Evolutionary conservation across 495 filamentous ascomycete species (phyloP), one percentile per base, ranked within the genome.

Genomic region (Rostrohypoxylon terebratum): DNA sequence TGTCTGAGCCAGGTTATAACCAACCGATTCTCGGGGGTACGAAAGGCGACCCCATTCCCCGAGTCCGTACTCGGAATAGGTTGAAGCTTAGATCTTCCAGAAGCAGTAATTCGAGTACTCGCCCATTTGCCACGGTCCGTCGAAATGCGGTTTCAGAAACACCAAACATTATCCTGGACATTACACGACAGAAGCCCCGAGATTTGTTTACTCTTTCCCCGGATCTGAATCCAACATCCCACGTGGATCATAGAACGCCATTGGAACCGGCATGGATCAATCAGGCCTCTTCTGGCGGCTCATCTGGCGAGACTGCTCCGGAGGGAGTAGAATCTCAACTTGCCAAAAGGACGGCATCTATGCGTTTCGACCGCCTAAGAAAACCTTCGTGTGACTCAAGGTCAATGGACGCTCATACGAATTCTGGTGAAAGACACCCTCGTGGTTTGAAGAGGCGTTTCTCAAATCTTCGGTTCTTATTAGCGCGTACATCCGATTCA

Each of bases 1-100:
- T 68, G n/a, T 61, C 14, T 28, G 54, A 67, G 1, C 18, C 16
- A 16, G 50, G 36, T 38, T 11, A 28, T 11, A 45, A 64, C 23
- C 53, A 34, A 34, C 14, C 38, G 48, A 67, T 66, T n/a, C 21
- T 25, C 28, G 58, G 34, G 7, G 48, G 34, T 8, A 55, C 62
- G 18, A 31, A 28, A 18, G 20, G 7, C 4, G 62, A 67, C 3
- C 38, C 25, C 16, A 28, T 45, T 11, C 14, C 23, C 18, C 60
- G 38, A 72, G 59, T 23, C 21, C 63, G 59, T 10, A 59, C 69
- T 61, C 51, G 68, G 65, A 77, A 68, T 44, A 78, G 61, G 48
- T 23, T 78, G 51, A 78, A 71, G 60, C 66, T 78, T 3, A 71
- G 72, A 44, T 72, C 65, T 28, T 74, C 72, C n/a, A 73, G 66